Conservation (phyloP, 2,329 filamentous ascomycete species). For the Parastagonospora nodorum region DNA sequence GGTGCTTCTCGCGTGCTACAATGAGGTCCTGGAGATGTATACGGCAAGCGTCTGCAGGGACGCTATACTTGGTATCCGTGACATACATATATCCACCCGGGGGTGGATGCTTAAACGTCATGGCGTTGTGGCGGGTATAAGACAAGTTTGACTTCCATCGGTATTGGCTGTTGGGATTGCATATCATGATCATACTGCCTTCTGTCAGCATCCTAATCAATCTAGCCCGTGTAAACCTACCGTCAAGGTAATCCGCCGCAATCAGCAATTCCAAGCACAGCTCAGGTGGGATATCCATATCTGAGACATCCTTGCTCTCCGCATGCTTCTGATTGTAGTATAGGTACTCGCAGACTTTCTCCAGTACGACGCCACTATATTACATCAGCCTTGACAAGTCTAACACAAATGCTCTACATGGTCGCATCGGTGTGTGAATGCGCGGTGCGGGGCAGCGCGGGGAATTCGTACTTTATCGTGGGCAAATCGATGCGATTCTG, state of each 20-base stretch:
- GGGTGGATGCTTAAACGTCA: too few relatives aligned
- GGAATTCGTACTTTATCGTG: conserved; percentile 69
- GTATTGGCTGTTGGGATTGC: too few relatives aligned
- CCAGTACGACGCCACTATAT: conserved; percentile 70
- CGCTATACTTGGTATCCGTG: too few relatives aligned
- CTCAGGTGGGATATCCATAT: conserved; percentile 81
- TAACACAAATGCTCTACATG: too few relatives aligned
- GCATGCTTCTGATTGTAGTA: conserved; percentile 80
- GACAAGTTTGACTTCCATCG: too few relatives aligned
- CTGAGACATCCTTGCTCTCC: conserved; percentile 72
- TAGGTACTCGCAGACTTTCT: conserved; percentile 82
- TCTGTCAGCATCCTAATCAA: background rate
- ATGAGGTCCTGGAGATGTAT: too few relatives aligned
- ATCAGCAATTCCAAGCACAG: conserved; percentile 77
- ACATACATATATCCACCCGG: too few relatives aligned
- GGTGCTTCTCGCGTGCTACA: too few relatives aligned
- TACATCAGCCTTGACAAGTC: conserved; percentile 5
- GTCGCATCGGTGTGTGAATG: background rate
- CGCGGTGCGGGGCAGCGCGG: background rate
- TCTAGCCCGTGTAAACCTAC: conserved; percentile 10
- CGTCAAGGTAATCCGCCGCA: conserved; percentile 74
- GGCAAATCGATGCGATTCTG: conserved; percentile 69
- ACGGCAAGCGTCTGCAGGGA: too few relatives aligned
- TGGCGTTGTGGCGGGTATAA: too few relatives aligned
- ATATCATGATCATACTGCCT: background rate